Conservation (phyloP, 2,329 filamentous ascomycete species). For the Colletotrichum eleusines region DNA sequence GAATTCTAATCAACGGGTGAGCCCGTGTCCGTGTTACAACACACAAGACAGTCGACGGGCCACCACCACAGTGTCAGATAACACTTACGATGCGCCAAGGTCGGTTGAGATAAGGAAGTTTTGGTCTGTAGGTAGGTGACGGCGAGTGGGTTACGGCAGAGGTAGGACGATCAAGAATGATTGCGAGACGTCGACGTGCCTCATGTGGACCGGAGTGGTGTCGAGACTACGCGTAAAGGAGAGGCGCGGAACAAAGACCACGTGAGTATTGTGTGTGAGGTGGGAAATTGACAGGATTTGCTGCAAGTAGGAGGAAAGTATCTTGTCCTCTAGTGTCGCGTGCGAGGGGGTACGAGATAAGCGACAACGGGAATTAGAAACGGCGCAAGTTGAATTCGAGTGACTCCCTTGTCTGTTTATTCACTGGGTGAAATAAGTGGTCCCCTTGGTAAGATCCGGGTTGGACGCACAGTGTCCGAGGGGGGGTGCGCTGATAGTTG, state of each 20-base stretch:
- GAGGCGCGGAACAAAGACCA: slow-evolving; percentile 28
- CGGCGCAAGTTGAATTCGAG: slow-evolving; percentile 4
- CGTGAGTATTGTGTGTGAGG: slow-evolving; percentile 23
- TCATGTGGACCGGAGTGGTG: slow-evolving; percentile 15
- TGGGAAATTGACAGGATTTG: slow-evolving; percentile 3
- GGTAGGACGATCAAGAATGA: slow-evolving; percentile 25
- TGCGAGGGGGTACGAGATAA: slow-evolving; percentile 32
- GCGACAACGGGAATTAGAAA: slow-evolving; percentile 23
- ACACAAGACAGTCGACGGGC: slow-evolving; percentile 25
- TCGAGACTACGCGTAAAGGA: slow-evolving; percentile 6
- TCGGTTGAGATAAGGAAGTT: slow-evolving; percentile 31
- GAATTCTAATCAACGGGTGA: slow-evolving; percentile 22
- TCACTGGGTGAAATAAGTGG: not conserved
- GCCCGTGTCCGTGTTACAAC: slow-evolving; percentile 19
- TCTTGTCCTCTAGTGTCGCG: slow-evolving; percentile 8
- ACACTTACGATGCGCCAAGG: slow-evolving; percentile 30
- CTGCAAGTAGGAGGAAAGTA: slow-evolving; percentile 6
- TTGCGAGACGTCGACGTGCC: slow-evolving; percentile 36
- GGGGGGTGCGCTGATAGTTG: slow-evolving; percentile 21
- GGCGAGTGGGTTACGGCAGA: slow-evolving; percentile 8
- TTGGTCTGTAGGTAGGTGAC: not conserved
- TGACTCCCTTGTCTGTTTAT: not conserved
- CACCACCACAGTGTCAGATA: slow-evolving; percentile 21
- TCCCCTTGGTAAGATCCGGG: slow-evolving; percentile 21
- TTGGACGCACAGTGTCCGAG: slow-evolving; percentile 29